Evolutionary conservation across 2,329 filamentous ascomycete genomes (phyloP), one percentile per base, ranked within the genome.

Genomic region (Helicocarpus griseus): DNA sequence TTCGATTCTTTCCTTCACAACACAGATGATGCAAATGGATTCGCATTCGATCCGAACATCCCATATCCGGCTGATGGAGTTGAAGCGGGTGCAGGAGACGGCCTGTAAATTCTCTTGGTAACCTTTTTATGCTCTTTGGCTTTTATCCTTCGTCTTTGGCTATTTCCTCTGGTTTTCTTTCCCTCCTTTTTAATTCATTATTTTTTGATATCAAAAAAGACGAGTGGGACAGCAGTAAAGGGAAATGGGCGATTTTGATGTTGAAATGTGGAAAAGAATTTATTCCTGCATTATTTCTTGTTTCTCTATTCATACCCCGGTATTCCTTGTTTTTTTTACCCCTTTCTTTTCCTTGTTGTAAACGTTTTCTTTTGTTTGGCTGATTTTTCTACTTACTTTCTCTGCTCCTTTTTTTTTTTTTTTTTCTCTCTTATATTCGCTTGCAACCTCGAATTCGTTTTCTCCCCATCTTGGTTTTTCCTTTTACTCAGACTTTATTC

Each of bases 1-100:
- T 85, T 85, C 63, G 81, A 84, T 61, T 80, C 77, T 14, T 85
- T 84, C 70, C 70, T 85, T 49, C n/a, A n/a, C n/a, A 80, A 83
- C 60, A 79, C 76, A 36, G 77, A 77, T 57, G 70, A 69, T 50
- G 61, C 62, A n/a, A 61, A 63, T 33, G 65, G 64, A 21, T 73
- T 73, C 57, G 67, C 67, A 24, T 73, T 73, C 53, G 69, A 71
- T 39, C 65, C 69, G 21, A 71, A 58, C 55, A 63, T 69, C 52
- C 53, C 63, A 40, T 71, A 69, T 54, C 53, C 63, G 31, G 60
- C 46, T 11, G 71, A 73, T 55, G 67, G 69, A 58, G 70, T 73
- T 56, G 70, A 71, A 58, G 71, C 69, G 46, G 68, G 68, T 58
- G 61, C 67, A 52, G 64, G 63, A 48, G 67, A 69, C 51, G 57